Percentiles rank a stretch among this genome's conserved stretches.
Conservation (phyloP, 257 asterid genomes). For the Solanum gandarillasii region DNA sequence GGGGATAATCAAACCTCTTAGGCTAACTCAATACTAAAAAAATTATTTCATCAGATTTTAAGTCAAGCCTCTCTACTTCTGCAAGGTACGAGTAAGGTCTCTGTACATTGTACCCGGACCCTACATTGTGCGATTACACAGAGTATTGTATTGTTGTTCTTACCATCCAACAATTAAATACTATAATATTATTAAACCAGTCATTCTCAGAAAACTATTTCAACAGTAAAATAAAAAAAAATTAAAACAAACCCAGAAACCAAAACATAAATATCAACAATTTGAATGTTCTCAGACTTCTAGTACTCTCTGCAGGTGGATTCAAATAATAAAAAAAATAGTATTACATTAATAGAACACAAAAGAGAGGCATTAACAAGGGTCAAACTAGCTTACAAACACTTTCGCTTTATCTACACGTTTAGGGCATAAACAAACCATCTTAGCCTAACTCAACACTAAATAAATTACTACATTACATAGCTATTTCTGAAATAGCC, state of each 20-base stretch:
- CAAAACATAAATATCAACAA: neutral
- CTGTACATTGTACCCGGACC: neutral
- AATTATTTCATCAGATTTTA: neutral
- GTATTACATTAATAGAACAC: too few relatives aligned
- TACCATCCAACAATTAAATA: neutral
- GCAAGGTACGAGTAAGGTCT: neutral
- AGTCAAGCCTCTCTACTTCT: neutral
- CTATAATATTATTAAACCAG: neutral
- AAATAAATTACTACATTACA: too few relatives aligned
- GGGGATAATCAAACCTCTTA: neutral
- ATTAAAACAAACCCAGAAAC: neutral
- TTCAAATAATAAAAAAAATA: too few relatives aligned
- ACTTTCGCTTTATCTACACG: neutral
- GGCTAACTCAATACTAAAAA: too few relatives aligned
- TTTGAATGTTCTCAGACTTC: neutral
- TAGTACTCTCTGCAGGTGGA: neutral
- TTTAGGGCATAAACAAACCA: neutral
- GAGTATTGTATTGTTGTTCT: neutral
- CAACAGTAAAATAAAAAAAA: neutral
- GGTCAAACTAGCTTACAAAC: too few relatives aligned
- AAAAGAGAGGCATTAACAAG: too few relatives aligned
- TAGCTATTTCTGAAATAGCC: neutral
- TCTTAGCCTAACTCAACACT: neutral
- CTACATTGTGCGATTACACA: neutral
- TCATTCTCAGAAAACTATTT: neutral